Evolutionary conservation across 2,329 filamentous ascomycete species (phyloP), one percentile per base, ranked within the genome.

Genomic region (Rhinocladiella similis): DNA sequence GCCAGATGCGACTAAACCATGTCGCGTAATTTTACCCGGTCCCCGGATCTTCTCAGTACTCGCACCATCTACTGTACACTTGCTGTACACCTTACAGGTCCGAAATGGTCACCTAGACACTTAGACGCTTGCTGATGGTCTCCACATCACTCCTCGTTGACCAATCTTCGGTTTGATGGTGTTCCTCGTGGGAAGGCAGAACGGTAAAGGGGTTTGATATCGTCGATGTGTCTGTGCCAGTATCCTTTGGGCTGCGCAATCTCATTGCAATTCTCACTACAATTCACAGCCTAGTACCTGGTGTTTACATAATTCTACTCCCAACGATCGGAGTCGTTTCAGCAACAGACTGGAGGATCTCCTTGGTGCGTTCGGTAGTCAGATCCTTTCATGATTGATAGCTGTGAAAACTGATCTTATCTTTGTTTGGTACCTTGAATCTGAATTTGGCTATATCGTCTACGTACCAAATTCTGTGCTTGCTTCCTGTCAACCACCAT

Each of bases 21-120:
- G n/a, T 50, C 9, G 5, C 48, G 48, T 50, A 50, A 50, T 50
- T 39, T 50, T 50, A 50, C 48, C 48, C 48, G 48, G 16, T 13
- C 16, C 18, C 18, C n/a, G n/a, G n/a, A n/a, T 36, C n/a, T n/a
- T 2, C 35, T n/a, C n/a, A 10, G 3, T 10, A 36, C 35, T 2
- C n/a, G n/a, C n/a, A n/a, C n/a, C n/a, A n/a, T n/a, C n/a, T n/a
- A n/a, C n/a, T n/a, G n/a, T 36, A 36, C 12, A 36, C 35, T 36
- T n/a, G 12, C 3, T 2, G 10, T 10, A 36, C 2, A 12, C 3
- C 3, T 36, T 36, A 36, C 35, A n/a, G n/a, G n/a, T n/a, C n/a
- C n/a, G n/a, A n/a, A n/a, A n/a, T n/a, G n/a, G n/a, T n/a, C n/a
- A n/a, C n/a, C n/a, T n/a, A n/a, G n/a, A n/a, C n/a, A n/a, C n/a